These are phyloP conservation scores for Fusarium sacchari DNA, from an alignment of 2,329 filamentous ascomycete genomes.

Conservation along the genomic window DNA sequence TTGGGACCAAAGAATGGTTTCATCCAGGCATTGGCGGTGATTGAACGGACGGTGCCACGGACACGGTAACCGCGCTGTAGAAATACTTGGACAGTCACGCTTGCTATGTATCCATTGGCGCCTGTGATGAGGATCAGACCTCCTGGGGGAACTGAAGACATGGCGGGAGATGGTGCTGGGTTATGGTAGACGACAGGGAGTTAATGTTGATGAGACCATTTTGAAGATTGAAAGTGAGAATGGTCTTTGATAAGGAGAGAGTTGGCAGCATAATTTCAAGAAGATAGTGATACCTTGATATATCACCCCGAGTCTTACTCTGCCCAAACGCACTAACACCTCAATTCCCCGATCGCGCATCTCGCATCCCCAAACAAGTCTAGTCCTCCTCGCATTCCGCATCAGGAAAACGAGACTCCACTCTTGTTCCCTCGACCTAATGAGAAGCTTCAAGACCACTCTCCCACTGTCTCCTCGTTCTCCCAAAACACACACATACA, in stretches of 20 bases:
- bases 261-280: background rate
- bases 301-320: background rate
- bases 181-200: rapidly evolving
- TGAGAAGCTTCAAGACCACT: background rate
- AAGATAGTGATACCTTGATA: background rate
- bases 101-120: background rate
- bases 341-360: background rate
- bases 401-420: background rate
- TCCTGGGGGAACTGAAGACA: rapidly evolving
- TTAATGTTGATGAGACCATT: too few relatives aligned
- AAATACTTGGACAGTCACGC: background rate
- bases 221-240: background rate
- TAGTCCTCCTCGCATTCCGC: background rate
- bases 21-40: background rate
- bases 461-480: background rate
- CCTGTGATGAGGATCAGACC: background rate
- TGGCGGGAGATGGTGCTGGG: background rate
- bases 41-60: background rate
- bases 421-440: background rate
- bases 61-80: background rate
- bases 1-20: background rate
- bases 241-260: background rate
- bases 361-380: background rate
- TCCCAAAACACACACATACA: background rate
- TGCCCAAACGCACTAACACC: background rate